phyloP scores from a whole-genome alignment of 108 stramenopile species.

The Skeletonema tropicum region DNA sequence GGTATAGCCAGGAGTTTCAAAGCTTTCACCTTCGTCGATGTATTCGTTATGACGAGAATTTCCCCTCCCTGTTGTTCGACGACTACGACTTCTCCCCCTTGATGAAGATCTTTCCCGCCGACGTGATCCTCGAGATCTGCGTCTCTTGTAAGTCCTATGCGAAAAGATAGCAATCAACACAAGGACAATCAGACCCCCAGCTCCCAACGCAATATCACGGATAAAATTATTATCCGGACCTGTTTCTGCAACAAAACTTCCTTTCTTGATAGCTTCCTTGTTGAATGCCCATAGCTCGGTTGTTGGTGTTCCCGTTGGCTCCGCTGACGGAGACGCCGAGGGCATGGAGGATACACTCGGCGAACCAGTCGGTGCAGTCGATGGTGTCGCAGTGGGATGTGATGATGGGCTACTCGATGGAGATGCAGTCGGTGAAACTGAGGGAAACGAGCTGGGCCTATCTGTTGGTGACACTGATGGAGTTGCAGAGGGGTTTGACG shows the following conservation, averaged over 20 bases:
- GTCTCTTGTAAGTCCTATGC: neutral
- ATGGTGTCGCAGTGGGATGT: neutral
- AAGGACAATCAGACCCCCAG: neutral
- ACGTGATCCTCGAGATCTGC: neutral
- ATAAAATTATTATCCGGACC: neutral
- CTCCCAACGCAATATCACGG: neutral
- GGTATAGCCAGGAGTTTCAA: no score
- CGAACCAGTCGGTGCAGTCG: neutral
- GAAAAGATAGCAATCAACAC: neutral
- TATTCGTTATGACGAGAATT: neutral
- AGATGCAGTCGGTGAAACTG: no score
- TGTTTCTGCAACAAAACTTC: neutral
- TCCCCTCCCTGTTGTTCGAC: neutral
- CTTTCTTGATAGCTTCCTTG: neutral
- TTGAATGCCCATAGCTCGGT: neutral
- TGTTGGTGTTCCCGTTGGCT: neutral
- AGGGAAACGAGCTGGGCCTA: no score
- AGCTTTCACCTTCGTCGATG: neutral
- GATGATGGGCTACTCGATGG: no score
- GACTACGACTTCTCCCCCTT: neutral
- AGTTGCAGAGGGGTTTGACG: no score
- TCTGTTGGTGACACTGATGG: no score
- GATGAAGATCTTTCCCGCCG: neutral
- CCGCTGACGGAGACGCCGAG: neutral
- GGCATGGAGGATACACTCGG: slow-evolving; percentile 9